Conservation (phyloP, 768 basidiomycete genomes). For the Termitomyces sp. region DNA sequence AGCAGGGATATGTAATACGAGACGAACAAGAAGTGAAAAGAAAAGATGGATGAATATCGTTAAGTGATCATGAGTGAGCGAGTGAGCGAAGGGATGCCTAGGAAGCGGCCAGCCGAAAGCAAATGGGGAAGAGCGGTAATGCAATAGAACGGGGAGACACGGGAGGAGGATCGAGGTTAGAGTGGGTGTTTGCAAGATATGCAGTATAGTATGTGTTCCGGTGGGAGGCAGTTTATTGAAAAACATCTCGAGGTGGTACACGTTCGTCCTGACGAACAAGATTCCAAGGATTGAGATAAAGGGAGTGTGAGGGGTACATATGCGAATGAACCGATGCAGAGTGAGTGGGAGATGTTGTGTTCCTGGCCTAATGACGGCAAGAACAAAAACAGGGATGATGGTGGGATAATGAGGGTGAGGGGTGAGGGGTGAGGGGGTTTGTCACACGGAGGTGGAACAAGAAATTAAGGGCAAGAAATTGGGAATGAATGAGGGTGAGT, state of each 20-base stretch:
- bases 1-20: background rate
- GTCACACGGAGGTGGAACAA: background rate
- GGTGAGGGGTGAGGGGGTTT: too few relatives aligned
- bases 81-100: background rate
- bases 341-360: background rate
- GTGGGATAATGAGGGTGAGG: background rate
- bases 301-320: background rate
- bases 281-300: constrained; percentile 14
- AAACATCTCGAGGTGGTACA: too few relatives aligned
- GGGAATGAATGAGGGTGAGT: background rate
- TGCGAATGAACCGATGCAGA: too few relatives aligned
- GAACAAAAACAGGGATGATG: background rate
- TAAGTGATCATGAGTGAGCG: background rate
- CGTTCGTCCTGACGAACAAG: constrained; percentile 37
- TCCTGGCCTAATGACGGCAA: background rate
- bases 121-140: too few relatives aligned
- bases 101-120: constrained; percentile 12
- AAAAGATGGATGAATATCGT: background rate
- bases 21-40: background rate
- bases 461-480: background rate
- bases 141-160: too few relatives aligned
- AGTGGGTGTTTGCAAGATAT: background rate
- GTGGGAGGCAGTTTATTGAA: too few relatives aligned
- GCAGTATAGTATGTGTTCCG: background rate
- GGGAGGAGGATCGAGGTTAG: background rate